A percentile compares a stretch with the other conserved stretches of the same genome.
phyloP scores from a whole-genome alignment of 768 basidiomycete species.

The Kwoniella dejecticola region DNA sequence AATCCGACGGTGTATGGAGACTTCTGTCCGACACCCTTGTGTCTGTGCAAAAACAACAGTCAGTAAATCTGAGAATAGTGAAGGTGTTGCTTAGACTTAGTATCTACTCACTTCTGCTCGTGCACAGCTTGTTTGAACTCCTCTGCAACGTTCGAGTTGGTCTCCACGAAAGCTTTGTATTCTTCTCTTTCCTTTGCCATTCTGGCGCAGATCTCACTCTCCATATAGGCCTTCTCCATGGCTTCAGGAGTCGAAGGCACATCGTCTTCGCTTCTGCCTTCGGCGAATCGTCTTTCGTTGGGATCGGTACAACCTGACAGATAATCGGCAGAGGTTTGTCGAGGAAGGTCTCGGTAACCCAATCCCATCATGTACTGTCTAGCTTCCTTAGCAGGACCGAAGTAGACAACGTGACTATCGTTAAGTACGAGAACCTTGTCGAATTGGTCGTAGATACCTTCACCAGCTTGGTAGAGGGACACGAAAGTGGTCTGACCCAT shows the following conservation, averaged over 20 bases:
- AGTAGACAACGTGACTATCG: constrained; percentile 74
- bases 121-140: constrained; percentile 78
- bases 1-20: constrained; percentile 83
- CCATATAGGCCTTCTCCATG: constrained; percentile 67
- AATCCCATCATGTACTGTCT: constrained; percentile 73
- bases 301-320: constrained; percentile 62
- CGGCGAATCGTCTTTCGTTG: constrained; percentile 68
- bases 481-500: constrained; percentile 63
- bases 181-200: constrained; percentile 60
- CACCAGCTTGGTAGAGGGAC: constrained; percentile 83
- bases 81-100: background rate
- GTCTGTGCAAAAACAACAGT: too few species aligned
- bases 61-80: too few species aligned
- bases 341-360: constrained; percentile 69
- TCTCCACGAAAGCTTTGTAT: constrained; percentile 69
- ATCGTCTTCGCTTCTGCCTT: constrained; percentile 63
- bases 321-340: constrained; percentile 84
- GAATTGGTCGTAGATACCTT: constrained; percentile 63
- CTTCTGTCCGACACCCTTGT: constrained; percentile 69
- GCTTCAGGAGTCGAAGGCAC: constrained; percentile 70
- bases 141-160: constrained; percentile 61
- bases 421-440: constrained; percentile 82
- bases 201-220: constrained; percentile 60
- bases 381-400: constrained; percentile 68
- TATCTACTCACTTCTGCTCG: constrained; percentile 63